Conservation (phyloP, 2,329 filamentous ascomycete genomes). For the Fusarium abutilonis region DNA sequence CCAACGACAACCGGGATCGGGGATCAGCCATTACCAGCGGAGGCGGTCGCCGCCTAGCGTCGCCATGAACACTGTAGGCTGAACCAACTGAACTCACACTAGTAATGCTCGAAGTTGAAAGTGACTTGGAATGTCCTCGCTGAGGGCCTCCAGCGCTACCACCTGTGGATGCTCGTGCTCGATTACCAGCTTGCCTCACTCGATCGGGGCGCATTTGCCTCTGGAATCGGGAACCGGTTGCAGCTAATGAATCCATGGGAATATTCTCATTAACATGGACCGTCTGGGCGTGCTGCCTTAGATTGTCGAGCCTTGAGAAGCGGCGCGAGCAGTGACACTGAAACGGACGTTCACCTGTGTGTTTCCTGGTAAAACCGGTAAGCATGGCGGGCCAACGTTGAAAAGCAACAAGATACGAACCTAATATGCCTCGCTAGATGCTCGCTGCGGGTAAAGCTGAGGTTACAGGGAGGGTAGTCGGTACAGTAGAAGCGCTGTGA, state of each 20-base stretch:
- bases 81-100: constrained; percentile 76
- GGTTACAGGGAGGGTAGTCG: constrained; percentile 89
- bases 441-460: constrained; percentile 96
- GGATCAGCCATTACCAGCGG: constrained; percentile 85
- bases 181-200: constrained; percentile 75
- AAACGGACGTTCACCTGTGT: constrained; percentile 96
- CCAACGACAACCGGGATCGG: constrained; percentile 72
- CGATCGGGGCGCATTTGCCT: constrained; percentile 90
- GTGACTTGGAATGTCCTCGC: constrained; percentile 83
- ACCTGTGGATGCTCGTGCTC: constrained; percentile 80
- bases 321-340: constrained; percentile 93
- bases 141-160: constrained; percentile 76
- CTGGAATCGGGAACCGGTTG: constrained; percentile 90
- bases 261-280: constrained; percentile 99
- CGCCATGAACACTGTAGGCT: constrained; percentile 71
- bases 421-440: constrained; percentile 94
- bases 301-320: constrained; percentile 93
- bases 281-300: constrained; percentile 96
- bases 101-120: constrained; percentile 87
- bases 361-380: constrained; percentile 71
- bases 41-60: constrained; percentile 77
- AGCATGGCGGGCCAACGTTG: constrained; percentile 14
- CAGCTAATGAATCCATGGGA: constrained; percentile 89
- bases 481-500: constrained; percentile 96
- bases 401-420: constrained; percentile 54